phyloP scores from a whole-genome alignment of 78 protist species.

The Dictyostelium capitatum region DNA sequence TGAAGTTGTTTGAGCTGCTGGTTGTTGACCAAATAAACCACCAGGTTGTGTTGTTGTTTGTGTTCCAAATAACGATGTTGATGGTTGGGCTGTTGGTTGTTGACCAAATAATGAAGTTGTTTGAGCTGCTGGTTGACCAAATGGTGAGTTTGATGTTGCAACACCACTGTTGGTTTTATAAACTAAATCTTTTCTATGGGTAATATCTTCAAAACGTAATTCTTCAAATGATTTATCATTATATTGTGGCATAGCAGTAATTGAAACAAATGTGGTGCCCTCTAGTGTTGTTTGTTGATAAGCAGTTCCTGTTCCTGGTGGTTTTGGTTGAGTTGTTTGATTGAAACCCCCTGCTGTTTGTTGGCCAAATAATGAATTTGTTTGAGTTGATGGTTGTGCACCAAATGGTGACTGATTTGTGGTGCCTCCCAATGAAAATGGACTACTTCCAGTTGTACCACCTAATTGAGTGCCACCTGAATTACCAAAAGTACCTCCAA shows the following conservation, averaged over 20 bases:
- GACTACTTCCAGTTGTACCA: neutral
- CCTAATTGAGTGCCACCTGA: neutral
- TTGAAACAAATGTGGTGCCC: neutral
- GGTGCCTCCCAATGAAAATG: neutral
- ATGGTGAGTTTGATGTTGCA: conserved; percentile 38
- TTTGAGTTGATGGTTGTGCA: no score
- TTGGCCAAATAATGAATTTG: no score
- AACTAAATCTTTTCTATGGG: conserved; percentile 27
- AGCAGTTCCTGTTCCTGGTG: neutral
- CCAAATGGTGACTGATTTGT: neutral
- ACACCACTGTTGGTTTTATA: neutral
- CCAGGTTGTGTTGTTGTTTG: neutral
- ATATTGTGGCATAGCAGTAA: conserved; percentile 63
- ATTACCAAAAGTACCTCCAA: conserved; percentile 37
- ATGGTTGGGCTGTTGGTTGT: neutral
- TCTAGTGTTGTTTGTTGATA: neutral
- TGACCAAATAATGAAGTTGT: neutral
- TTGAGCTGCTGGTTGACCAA: neutral
- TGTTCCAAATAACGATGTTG: neutral
- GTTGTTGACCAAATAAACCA: neutral
- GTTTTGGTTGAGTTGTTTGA: neutral
- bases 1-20: neutral
- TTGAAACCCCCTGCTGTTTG: neutral
- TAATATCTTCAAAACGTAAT: conserved; percentile 57
- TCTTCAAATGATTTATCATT: conserved; percentile 59